phyloP scores from a whole-genome alignment of 2,329 filamentous ascomycete species.

The Penicillium sp. region DNA sequence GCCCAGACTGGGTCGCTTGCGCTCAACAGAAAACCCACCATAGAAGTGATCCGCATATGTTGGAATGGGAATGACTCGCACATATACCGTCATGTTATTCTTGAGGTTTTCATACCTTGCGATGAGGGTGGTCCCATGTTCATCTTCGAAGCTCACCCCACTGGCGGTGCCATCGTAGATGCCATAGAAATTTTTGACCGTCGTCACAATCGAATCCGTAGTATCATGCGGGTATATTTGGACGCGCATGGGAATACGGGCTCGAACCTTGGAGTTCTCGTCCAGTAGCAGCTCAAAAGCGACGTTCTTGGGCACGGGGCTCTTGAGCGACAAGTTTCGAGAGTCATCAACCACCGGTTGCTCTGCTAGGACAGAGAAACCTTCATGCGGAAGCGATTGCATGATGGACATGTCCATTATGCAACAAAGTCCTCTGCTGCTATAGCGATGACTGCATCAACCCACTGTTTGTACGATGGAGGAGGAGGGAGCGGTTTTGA shows the following conservation, averaged over 20 bases:
- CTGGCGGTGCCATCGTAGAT: slow-evolving; percentile 79
- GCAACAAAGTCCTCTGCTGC: slow-evolving; percentile 28
- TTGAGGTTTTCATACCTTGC: slow-evolving; percentile 94
- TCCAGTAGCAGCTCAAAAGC: slow-evolving; percentile 64
- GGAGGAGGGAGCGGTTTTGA: slow-evolving; percentile 14
- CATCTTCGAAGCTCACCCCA: slow-evolving; percentile 94
- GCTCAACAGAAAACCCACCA: slow-evolving; percentile 51
- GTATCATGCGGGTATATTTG: slow-evolving; percentile 95
- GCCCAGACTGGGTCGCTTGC: slow-evolving; percentile 60
- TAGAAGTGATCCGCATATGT: slow-evolving; percentile 51
- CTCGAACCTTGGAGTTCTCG: slow-evolving; percentile 57
- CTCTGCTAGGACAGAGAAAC: slow-evolving; percentile 35
- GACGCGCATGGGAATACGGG: slow-evolving; percentile 65
- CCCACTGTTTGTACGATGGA: slow-evolving; percentile 31
- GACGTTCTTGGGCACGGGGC: slow-evolving; percentile 57
- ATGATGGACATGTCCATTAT: slow-evolving; percentile 33
- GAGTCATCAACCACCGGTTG: slow-evolving; percentile 28
- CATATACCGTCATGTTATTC: slow-evolving; percentile 90
- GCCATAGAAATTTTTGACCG: slow-evolving; percentile 98
- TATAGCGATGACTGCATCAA: slow-evolving; percentile 35
- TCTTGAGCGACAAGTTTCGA: slow-evolving; percentile 39
- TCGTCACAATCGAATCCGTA: slow-evolving; percentile 95
- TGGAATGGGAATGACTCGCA: slow-evolving; percentile 71
- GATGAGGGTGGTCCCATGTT: slow-evolving; percentile 85
- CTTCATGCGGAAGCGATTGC: slow-evolving; percentile 36